phyloP scores from a whole-genome alignment of 306 rosid genomes.

The Elaeagnus macrophylla region DNA sequence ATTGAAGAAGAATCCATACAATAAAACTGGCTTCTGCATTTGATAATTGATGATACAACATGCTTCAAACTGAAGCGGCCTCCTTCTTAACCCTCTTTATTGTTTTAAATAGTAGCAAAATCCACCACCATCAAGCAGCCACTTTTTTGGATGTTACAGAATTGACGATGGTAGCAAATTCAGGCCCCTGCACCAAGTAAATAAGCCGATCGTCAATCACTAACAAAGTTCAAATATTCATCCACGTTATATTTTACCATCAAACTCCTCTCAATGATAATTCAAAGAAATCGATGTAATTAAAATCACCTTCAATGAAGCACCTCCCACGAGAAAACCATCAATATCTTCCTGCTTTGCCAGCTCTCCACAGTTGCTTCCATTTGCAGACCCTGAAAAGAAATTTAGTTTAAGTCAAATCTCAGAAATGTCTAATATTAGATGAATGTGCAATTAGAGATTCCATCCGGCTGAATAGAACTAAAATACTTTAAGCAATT shows the following conservation, averaged over 20 bases:
- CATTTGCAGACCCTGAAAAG: slow-evolving; percentile 85
- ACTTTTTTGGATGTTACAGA: slow-evolving; percentile 91
- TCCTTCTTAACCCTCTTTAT: slow-evolving; percentile 16
- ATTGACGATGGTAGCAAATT: slow-evolving; percentile 76
- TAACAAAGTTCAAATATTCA: neutral
- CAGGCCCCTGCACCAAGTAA: slow-evolving; percentile 63
- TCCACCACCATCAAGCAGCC: slow-evolving; percentile 48
- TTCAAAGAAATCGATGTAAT: slow-evolving; percentile 3
- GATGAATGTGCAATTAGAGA: too few species aligned
- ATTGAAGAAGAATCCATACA: slow-evolving; percentile 22
- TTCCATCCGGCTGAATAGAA: too few species aligned
- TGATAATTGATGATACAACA: slow-evolving; percentile 14
- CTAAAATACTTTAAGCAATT: too few species aligned
- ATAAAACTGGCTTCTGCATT: slow-evolving; percentile 4
- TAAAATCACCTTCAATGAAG: slow-evolving; percentile 74
- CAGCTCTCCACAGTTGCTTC: slow-evolving; percentile 79
- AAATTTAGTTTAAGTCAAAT: neutral
- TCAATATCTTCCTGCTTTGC: slow-evolving; percentile 95
- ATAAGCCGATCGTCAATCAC: slow-evolving; percentile 12
- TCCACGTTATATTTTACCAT: neutral
- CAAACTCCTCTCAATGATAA: neutral
- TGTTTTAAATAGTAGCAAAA: slow-evolving; percentile 18
- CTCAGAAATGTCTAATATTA: too few species aligned
- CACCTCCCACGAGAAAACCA: slow-evolving; percentile 97
- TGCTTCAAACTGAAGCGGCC: slow-evolving; percentile 18